Base-by-base conservation (phyloP, 2,329 filamentous ascomycete species). In the Colletotrichum chrysophilum region DNA sequence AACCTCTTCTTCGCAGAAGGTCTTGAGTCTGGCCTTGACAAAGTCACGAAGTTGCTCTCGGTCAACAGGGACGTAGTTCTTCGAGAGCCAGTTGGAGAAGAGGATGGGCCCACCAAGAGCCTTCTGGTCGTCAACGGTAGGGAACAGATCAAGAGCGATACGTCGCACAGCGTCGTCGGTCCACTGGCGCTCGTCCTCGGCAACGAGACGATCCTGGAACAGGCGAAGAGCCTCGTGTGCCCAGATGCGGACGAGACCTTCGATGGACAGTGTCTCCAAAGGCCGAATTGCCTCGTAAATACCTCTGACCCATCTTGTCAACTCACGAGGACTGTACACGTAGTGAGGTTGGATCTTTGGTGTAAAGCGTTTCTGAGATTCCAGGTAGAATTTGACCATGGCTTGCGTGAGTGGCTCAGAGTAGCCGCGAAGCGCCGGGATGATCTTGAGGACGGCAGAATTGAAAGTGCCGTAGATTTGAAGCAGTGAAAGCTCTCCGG, bases 381-480 rank as follows among this genome's bases (percentile, higher is more conserved):
- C 95, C 32, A 97, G 88, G 81, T 98, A 99, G 82, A 99, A 94
- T 79, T 95, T 94, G 56, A 99, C 97, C 97, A 99, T 99, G 24
- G 97, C 95, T 82, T 96, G 96, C 0, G 97, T 99, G 76, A 99
- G 92, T 14, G 96, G 91, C 74, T 98, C 97, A 0, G 97, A 93
- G 83, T 98, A 98, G 61, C 97, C 97, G 79, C 97, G 94, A n/a
- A 99, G 88, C 16, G 96, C 93, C 2, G 97, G 96, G 66, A 99
- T 94, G 77, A 99, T 97, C 89, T 99, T 99, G 82, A 99, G 93
- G 58, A 99, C 93, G 12, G 97, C 97, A 71, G 91, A 94, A 83
- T 98, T 99, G 91, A 99, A 99, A 1, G 97, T 98, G 79, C 97
- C 97, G 83, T 99, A 99, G 79, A 99, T 99, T 84, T 99, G 97